Evolutionary conservation across 345 rosid species (phyloP), one percentile per base, ranked within the genome.

Genomic region (Bretschneidera sinensis): DNA sequence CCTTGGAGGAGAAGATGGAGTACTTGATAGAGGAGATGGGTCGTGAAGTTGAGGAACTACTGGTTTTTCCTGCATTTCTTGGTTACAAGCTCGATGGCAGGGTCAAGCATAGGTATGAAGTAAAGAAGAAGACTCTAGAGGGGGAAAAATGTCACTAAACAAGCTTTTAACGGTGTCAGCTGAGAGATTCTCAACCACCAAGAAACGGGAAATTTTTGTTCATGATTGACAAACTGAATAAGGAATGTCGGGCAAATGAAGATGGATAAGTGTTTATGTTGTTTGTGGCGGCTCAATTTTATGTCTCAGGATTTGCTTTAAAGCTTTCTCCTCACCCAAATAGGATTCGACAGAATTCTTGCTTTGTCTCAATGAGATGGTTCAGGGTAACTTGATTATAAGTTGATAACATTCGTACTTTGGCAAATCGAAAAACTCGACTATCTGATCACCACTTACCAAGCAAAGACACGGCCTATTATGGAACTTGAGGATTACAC

Each of bases 1-100:
- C 92, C 17, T 73, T 88, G 61, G 81, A 71, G 67, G 86, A 88
- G 65, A 91, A 85, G 74, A 55, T 88, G 79, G 87, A 85, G 66
- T 91, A 85, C 72, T 74, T 88, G 78, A 64, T 79, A 6, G 87
- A 63, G 59, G 89, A 69, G 62, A 88, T 85, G 96, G 96, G 83
- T 11, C 85, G 94, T 13, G 91, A 82, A 61, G 75, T 85, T n/a
- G 79, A 76, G 10, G 96, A 87, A 71, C 79, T 91, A 20, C 64
- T 83, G 51, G 73, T 86, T 47, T 87, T 91, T 68, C 97, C 96
- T 69, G 81, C 94, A 28, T 91, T 82, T 76, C 84, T 84, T 5
- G 94, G 94, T 24, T 91, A 91, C 75, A 82, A 80, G 70, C 89
- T 91, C n/a, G 80, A 85, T 74, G 76, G 72, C 62, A 78, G 97